Percentiles rank a stretch among this genome's conserved stretches.
These are phyloP conservation scores for Colletotrichum eleusines DNA, from an alignment of 2,329 filamentous ascomycete genomes.

Conservation along the genomic window DNA sequence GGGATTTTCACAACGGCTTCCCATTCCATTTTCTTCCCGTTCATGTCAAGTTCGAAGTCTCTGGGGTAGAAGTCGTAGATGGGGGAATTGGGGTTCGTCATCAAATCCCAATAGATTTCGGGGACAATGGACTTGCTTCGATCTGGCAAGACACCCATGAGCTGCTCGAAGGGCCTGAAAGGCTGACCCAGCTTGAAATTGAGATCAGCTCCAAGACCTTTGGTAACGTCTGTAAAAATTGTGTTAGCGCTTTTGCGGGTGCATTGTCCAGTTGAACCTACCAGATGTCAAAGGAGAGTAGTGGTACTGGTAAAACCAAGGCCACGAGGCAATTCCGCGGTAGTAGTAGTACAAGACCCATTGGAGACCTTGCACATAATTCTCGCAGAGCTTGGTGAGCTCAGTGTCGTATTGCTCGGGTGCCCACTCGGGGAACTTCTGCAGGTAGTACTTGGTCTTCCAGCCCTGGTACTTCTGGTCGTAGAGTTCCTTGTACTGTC, in stretches of 20 bases:
- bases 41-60: constrained; percentile 98
- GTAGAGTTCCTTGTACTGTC: constrained; percentile 85
- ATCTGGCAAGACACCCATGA: constrained; percentile 98
- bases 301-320: constrained; percentile 97
- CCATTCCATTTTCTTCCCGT: constrained; percentile 99
- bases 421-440: constrained; percentile 90
- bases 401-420: constrained; percentile 81
- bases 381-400: constrained; percentile 86
- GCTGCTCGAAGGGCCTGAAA: constrained; percentile 93
- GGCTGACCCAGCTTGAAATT: constrained; percentile 95
- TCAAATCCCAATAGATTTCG: constrained; percentile 85
- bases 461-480: constrained; percentile 89
- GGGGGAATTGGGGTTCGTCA: constrained; percentile 90
- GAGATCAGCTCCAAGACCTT: constrained; percentile 86
- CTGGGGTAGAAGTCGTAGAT: constrained; percentile 98
- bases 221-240: constrained; percentile 80
- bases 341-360: constrained; percentile 99
- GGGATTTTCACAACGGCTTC: constrained; percentile 99
- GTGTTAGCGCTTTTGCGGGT: constrained; percentile 47
- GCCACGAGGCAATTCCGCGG: constrained; percentile 95
- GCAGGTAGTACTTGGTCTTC: constrained; percentile 94
- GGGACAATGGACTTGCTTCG: constrained; percentile 98
- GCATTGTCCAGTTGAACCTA: constrained; percentile 50
- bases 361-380: constrained; percentile 96
- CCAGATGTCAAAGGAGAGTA: constrained; percentile 97